These are phyloP conservation scores for Penicillium diatomitis DNA, from an alignment of 495 filamentous ascomycete species.

Conservation along the genomic window DNA sequence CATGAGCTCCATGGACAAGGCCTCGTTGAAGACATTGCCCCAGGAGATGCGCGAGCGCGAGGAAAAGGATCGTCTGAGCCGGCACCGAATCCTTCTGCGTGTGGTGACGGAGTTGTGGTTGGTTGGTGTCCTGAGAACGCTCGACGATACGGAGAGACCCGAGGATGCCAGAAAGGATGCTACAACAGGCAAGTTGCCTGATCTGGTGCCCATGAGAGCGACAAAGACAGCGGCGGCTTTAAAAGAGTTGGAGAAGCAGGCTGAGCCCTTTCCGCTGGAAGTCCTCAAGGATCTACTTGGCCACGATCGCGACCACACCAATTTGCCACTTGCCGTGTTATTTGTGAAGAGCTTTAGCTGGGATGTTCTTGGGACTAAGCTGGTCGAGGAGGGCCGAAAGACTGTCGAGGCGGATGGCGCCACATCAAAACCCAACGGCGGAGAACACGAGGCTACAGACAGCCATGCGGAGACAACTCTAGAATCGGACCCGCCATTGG, in stretches of 20 bases:
- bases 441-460: conserved; percentile 39
- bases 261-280: conserved; percentile 88
- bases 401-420: conserved; percentile 77
- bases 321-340: conserved; percentile 80
- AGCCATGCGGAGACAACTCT: conserved; percentile 29
- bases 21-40: conserved; percentile 65
- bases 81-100: conserved; percentile 78
- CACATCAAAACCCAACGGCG: conserved; percentile 41
- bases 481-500: conserved; percentile 57
- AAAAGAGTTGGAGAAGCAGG: conserved; percentile 35
- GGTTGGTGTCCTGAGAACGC: conserved; percentile 72
- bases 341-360: conserved; percentile 96
- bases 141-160: conserved; percentile 80
- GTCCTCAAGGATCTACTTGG: conserved; percentile 93
- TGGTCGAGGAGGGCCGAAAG: conserved; percentile 65
- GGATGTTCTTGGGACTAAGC: conserved; percentile 80
- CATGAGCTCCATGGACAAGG: conserved; percentile 85
- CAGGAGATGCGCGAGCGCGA: conserved; percentile 85
- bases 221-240: conserved; percentile 19
- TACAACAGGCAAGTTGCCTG: conserved; percentile 41
- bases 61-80: conserved; percentile 82
- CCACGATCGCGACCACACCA: conserved; percentile 84
- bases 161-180: conserved; percentile 71
- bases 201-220: conserved; percentile 37
- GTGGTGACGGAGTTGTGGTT: conserved; percentile 97